Percentiles rank a stretch among this genome's conserved stretches.
These are phyloP conservation scores for Pythium aphanidermatum DNA, from an alignment of 352 stramenopile genomes.

Conservation along the genomic window DNA sequence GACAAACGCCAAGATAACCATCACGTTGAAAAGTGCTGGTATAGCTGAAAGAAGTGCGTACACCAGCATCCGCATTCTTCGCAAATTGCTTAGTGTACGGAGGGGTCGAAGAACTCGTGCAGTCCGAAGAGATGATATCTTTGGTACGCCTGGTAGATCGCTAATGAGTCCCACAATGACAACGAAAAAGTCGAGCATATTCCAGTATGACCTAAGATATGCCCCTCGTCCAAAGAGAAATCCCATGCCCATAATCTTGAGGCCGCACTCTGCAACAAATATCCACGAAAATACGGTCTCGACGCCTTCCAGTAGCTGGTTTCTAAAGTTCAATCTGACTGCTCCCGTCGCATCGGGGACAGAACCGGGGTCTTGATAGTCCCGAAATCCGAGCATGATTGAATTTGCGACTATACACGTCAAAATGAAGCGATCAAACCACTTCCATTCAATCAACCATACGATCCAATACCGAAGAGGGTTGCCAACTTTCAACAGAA, in stretches of 20 bases:
- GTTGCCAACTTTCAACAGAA: conserved; percentile 29
- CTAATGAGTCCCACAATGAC: conserved; percentile 44
- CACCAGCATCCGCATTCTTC: conserved; percentile 45
- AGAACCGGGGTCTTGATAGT: conserved; percentile 36
- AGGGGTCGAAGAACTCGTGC: conserved; percentile 52
- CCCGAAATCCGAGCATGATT: conserved; percentile 49
- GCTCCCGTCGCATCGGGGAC: conserved; percentile 24
- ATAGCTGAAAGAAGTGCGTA: conserved; percentile 49
- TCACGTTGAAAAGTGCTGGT: conserved; percentile 53
- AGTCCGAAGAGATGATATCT: conserved; percentile 28
- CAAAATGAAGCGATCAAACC: conserved; percentile 77
- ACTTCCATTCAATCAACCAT: conserved; percentile 48
- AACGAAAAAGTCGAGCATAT: conserved; percentile 84
- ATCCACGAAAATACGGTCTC: conserved; percentile 41
- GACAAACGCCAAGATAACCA: conserved; percentile 56
- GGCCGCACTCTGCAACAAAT: conserved; percentile 64
- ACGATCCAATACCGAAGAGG: conserved; percentile 31
- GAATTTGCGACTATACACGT: conserved; percentile 63
- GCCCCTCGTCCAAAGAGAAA: conserved; percentile 42
- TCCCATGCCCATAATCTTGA: conserved; percentile 83
- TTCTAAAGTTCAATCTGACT: conserved; percentile 22
- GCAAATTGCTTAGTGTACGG: conserved; percentile 45
- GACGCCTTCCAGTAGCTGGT: conserved; percentile 30
- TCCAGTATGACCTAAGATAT: conserved; percentile 77
- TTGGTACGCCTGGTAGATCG: conserved; percentile 32